Base-by-base conservation (phyloP, 1,284 basidiomycete species). In the Sporisorium iseilematis-ciliati region DNA sequence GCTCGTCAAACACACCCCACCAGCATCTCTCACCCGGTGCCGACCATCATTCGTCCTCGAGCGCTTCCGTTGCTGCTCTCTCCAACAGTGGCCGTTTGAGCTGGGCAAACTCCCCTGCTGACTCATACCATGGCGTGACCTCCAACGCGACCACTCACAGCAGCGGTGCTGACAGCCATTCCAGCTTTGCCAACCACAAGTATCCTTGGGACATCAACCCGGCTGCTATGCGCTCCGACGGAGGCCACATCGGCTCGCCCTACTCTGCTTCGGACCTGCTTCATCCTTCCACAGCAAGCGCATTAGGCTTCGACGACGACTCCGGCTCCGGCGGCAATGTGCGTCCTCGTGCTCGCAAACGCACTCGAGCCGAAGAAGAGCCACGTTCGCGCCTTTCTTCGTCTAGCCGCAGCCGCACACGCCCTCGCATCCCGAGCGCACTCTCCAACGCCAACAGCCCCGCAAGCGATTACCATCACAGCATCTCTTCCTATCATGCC, bases 111-210 rank as follows among this genome's bases (percentile, higher is more conserved):
- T 72, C 69, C 8, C 74, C 74, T 2, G 69, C 74, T 8, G 74
- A 76, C 25, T 72, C 74, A 14, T 76, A 76, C 26, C 69, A 76
- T n/a, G 65, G 69, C 46, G 58, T 76, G 1, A 54, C 65, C 6
- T 72, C 74, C 56, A 72, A 68, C 20, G 69, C 69, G n/a, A 75
- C 72, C 23, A 70, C 72, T 5, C 72, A 75, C 57, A 75, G 72
- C 57, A 75, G 72, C 29, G 72, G 66, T 21, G 60, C 72, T 7
- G 72, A 75, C 6, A 69, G 66, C 46, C 72, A 75, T 26, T 57
- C 72, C 25, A 68, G 72, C 62, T 55, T 75, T 33, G 52, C 62
- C 8, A 63, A 65, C 41, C 50, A 69, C 29, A 75, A 75, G 40
- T 60, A 65, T 33, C 63, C 72, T 1, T 75, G 72, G 72, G 72